A percentile compares a stretch with the other conserved stretches of the same genome.
phyloP scores from a whole-genome alignment of 2,329 filamentous ascomycete genomes.

The Xylariales sp. region DNA sequence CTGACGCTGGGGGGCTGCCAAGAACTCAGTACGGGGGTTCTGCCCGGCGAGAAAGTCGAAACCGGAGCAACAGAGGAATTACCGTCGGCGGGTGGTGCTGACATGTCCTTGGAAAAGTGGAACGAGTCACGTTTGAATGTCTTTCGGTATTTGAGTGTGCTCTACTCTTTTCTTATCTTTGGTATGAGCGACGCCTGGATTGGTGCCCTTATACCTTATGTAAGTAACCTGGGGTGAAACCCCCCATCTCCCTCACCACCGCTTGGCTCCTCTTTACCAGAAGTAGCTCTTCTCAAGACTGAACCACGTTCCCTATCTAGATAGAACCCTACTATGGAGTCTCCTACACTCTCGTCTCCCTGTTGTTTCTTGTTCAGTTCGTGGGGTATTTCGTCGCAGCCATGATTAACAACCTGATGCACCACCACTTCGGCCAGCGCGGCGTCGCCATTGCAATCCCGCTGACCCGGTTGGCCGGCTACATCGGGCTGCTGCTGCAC shows the following conservation, averaged over 20 bases:
- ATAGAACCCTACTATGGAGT: conserved; percentile 58
- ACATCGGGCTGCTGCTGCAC: conserved; percentile 60
- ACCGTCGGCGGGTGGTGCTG: too few species aligned
- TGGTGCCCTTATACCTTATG: conserved; percentile 48
- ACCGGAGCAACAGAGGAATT: too few species aligned
- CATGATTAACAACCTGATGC: conserved; percentile 56
- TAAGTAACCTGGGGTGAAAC: too few species aligned
- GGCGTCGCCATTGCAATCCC: conserved; percentile 62
- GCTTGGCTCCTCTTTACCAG: too few species aligned
- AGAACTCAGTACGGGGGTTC: too few species aligned
- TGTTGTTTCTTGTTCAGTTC: conserved; percentile 61
- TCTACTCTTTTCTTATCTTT: conserved; percentile 60
- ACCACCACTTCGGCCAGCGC: conserved; percentile 56
- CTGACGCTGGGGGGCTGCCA: too few species aligned
- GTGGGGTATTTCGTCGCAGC: conserved; percentile 59
- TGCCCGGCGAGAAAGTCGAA: too few species aligned
- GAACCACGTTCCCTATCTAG: conserved; percentile 22
- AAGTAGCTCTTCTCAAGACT: neutral
- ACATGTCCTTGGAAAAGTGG: conserved; percentile 62
- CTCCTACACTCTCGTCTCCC: conserved; percentile 55
- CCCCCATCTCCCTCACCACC: too few species aligned
- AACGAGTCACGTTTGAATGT: conserved; percentile 57
- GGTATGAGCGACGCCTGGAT: conserved; percentile 66
- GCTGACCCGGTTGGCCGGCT: conserved; percentile 58
- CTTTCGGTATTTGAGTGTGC: conserved; percentile 53